Conservation (phyloP, 345 rosid species). For the Rhodamnia rubescens region DNA sequence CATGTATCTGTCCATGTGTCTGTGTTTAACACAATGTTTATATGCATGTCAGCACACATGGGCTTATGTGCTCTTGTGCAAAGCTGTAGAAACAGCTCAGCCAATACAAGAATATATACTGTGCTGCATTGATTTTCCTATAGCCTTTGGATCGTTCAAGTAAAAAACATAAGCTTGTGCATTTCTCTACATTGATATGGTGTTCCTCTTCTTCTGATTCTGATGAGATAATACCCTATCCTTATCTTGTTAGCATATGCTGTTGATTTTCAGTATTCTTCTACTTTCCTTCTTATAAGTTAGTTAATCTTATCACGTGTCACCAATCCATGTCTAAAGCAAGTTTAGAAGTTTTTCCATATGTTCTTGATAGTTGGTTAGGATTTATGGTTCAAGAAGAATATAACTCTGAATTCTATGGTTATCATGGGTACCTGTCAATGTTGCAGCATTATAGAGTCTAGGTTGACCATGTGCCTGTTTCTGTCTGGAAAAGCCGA, state of each 20-base stretch:
- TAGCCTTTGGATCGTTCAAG: neutral
- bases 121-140: neutral
- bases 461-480: neutral
- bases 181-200: neutral
- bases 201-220: neutral
- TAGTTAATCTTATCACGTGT: neutral
- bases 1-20: neutral
- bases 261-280: neutral
- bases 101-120: neutral
- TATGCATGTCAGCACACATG: neutral
- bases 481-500: neutral
- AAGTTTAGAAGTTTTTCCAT: neutral
- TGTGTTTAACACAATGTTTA: neutral
- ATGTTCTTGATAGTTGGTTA: neutral
- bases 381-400: neutral
- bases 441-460: neutral
- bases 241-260: neutral
- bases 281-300: neutral
- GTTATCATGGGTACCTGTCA: neutral
- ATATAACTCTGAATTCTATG: neutral
- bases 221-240: neutral
- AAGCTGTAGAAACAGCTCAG: neutral
- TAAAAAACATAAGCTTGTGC: neutral
- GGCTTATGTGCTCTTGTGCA: neutral
- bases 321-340: neutral